Evolutionary conservation across 768 basidiomycete genomes (phyloP).

Genomic region (Boletus rufocinnamomeus): DNA sequence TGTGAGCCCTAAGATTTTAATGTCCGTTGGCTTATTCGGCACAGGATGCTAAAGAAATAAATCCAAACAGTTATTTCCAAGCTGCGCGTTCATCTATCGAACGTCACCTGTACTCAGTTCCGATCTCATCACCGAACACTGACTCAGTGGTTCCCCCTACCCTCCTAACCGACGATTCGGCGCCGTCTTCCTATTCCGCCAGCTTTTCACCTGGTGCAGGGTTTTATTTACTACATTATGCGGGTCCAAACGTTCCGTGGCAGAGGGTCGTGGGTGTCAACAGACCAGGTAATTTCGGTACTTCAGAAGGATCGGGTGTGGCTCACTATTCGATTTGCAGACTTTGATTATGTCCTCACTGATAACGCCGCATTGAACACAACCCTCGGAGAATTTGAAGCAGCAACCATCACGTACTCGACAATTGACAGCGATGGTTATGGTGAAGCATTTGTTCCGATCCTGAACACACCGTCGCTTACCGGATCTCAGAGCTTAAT

Average conservation of each 20-base stretch:
- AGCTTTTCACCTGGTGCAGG: conserved; percentile 85
- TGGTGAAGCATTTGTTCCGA: conserved; percentile 45
- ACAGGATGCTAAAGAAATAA: conserved; percentile 26
- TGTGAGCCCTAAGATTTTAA: conserved; percentile 55
- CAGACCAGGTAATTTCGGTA: conserved; percentile 41
- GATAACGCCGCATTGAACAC: conserved; percentile 68
- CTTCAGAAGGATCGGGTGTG: not conserved
- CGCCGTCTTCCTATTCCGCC: conserved; percentile 60
- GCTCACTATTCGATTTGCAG: conserved; percentile 36
- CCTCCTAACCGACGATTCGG: conserved; percentile 52
- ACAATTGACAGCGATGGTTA: conserved; percentile 82
- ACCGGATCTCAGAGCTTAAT: conserved; percentile 67
- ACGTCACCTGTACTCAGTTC: conserved; percentile 80
- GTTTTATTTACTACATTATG: conserved; percentile 79
- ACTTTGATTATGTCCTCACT: conserved; percentile 64
- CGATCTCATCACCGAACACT: conserved; percentile 56
- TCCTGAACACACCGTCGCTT: conserved; percentile 20
- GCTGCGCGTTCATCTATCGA: conserved; percentile 84
- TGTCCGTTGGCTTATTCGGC: conserved; percentile 28
- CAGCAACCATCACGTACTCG: conserved; percentile 66
- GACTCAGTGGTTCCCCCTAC: conserved; percentile 39
- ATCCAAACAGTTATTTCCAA: conserved; percentile 73
- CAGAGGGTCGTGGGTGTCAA: conserved; percentile 71
- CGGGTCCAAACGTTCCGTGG: conserved; percentile 84
- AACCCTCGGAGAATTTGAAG: conserved; percentile 66